Evolutionary conservation across 768 basidiomycete species (phyloP), one percentile per base, ranked within the genome.

Genomic region (Tephrocybe sp.): DNA sequence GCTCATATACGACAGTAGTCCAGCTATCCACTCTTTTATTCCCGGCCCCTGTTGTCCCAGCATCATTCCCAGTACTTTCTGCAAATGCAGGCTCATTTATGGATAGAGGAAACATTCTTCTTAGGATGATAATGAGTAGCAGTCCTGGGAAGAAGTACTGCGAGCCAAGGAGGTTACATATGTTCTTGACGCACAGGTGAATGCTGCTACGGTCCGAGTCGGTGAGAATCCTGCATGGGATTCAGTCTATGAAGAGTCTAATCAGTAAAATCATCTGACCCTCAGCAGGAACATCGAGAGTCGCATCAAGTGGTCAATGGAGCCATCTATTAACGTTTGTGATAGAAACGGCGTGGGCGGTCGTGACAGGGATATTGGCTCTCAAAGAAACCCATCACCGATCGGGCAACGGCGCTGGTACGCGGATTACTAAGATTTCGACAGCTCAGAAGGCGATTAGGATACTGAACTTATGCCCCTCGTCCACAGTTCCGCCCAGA

Each of bases 401-500:
- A n/a, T 69, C 62, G 20, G 76, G 73, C 1, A 76, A 65, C 51
- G 82, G 77, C 12, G 62, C 70, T 1, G 73, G 71, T 88, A 90
- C 61, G 69, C 84, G 34, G 73, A 71, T 10, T 95, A 91, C 66
- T 71, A 84, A 52, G 87, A 96, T 65, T 90, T 83, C 55, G 92
- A 93, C 62, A 93, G 95, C 47, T 77, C 81, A n/a, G n/a, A 83
- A 78, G 50, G 75, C 88, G 21, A 91, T 96, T 62, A 88, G 93
- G 48, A 73, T 94, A 62, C 76, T 98, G 48, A 84, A 86, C 58
- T 86, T 91, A 4, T 96, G 93, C 65, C 75, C 66, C 51, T 62
- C 66, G 48, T 55, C 69, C 1, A 80, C 53, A 65, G 84, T 58
- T 74, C 83, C 56, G 50, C 71, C 4, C 74, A 74, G 3, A 2